Conservation (phyloP, 805 yeast species). For the Hanseniaspora thailandica region DNA sequence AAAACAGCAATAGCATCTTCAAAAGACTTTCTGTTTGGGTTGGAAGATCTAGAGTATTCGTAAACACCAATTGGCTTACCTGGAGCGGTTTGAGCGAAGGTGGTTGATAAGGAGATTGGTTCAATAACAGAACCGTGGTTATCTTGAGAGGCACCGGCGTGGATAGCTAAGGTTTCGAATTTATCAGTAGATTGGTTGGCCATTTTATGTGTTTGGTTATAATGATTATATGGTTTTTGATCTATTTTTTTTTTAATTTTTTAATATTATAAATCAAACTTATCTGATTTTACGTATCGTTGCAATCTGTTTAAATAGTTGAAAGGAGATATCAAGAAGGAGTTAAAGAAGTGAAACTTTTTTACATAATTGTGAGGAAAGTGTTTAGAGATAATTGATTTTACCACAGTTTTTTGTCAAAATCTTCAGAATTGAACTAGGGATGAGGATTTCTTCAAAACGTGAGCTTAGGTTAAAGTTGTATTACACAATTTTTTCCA, state of each 20-base stretch:
- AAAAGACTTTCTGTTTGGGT: constrained; percentile 75
- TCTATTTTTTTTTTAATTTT: neutral
- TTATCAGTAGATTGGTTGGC: constrained; percentile 24
- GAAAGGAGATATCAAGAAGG: neutral
- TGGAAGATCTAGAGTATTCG: constrained; percentile 76
- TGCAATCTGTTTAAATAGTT: neutral
- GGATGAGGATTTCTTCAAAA: neutral
- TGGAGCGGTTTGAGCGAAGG: constrained; percentile 72
- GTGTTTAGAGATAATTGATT: neutral
- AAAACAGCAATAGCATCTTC: constrained; percentile 69
- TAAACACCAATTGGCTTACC: constrained; percentile 64
- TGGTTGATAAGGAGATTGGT: constrained; percentile 72
- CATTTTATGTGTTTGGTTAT: constrained; percentile 17
- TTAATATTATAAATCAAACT: neutral
- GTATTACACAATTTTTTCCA: neutral
- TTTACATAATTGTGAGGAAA: neutral
- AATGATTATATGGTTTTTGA: neutral
- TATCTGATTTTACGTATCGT: too few relatives aligned
- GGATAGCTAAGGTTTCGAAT: constrained; percentile 75
- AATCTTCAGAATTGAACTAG: neutral
- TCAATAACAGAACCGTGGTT: constrained; percentile 78
- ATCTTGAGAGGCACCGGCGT: constrained; percentile 67
- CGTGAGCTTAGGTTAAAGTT: neutral
- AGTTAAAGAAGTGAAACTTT: too few relatives aligned
- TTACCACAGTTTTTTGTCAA: neutral